A percentile compares a stretch with the other conserved stretches of the same genome.
Evolutionary conservation across 805 yeast genomes (phyloP).

Genomic region (Candida tallmaniae): DNA sequence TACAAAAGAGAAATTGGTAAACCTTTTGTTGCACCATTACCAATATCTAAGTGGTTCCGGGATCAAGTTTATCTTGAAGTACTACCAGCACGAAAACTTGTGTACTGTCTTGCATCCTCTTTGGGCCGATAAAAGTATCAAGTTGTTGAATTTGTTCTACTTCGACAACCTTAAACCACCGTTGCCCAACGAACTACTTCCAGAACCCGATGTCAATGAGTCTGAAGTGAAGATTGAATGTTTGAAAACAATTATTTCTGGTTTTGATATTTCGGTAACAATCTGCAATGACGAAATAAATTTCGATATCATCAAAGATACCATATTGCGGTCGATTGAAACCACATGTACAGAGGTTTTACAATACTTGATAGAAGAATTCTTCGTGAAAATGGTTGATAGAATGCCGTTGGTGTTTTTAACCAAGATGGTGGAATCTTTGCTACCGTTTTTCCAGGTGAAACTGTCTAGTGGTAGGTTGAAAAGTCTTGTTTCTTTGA

Average conservation of each 20-base stretch:
- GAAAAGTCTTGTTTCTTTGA: constrained; percentile 22
- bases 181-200: not conserved
- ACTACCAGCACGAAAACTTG: constrained; percentile 43
- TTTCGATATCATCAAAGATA: constrained; percentile 27
- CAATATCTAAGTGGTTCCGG: constrained; percentile 31
- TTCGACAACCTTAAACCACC: constrained; percentile 1
- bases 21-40: constrained; percentile 36
- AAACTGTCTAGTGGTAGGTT: constrained; percentile 14
- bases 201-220: not conserved
- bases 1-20: constrained; percentile 38
- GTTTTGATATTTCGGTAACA: constrained; percentile 30
- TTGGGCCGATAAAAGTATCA: constrained; percentile 48
- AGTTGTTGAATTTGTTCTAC: constrained; percentile 44
- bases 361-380: constrained; percentile 20
- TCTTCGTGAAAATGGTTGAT: constrained; percentile 16
- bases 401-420: constrained; percentile 7
- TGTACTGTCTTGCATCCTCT: constrained; percentile 50
- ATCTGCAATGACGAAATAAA: constrained; percentile 25
- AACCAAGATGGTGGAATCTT: constrained; percentile 6
- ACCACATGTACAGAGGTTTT: constrained; percentile 32
- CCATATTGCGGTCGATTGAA: constrained; percentile 23
- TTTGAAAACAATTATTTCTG: constrained; percentile 31
- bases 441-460: constrained; percentile 11
- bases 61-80: constrained; percentile 42
- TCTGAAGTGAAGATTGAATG: constrained; percentile 24